A percentile compares a stretch with the other conserved stretches of the same genome.
Evolutionary conservation across 2,329 filamentous ascomycete genomes (phyloP).

Genomic region (Beauveria rudraprayagi): DNA sequence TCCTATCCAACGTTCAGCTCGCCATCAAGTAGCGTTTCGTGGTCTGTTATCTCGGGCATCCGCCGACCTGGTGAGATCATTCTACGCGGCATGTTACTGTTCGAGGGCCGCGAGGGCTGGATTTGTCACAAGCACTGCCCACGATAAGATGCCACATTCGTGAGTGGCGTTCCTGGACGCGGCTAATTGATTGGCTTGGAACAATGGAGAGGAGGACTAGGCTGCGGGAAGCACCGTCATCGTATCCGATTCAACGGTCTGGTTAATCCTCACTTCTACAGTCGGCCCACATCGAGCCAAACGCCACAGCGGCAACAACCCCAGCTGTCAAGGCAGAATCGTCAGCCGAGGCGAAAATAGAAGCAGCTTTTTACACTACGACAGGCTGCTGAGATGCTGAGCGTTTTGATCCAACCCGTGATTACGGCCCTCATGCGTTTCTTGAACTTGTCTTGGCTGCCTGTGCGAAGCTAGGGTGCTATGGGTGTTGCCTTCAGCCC

Average conservation of each 20-base stretch:
- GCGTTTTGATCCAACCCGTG: not conserved
- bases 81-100: not conserved
- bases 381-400: not conserved
- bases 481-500: not conserved
- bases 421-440: not conserved
- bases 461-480: not conserved
- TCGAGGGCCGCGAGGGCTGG: no score
- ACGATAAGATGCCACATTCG: not conserved
- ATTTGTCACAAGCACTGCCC: not conserved
- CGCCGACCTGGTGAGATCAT: not conserved
- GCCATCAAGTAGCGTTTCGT: not conserved
- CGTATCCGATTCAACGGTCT: not conserved
- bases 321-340: slow-evolving; percentile 4
- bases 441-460: not conserved
- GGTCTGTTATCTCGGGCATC: not conserved
- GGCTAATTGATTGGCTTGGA: not conserved
- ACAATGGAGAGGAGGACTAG: not conserved
- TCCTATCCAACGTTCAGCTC: not conserved
- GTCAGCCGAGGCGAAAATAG: not conserved
- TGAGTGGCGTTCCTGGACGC: not conserved
- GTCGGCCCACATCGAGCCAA: not conserved
- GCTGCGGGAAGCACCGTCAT: not conserved
- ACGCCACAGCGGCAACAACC: not conserved
- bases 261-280: not conserved
- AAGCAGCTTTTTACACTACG: not conserved